These are phyloP conservation scores for Nitzschia putrida DNA, from an alignment of 108 stramenopile genomes.

Conservation along the genomic window DNA sequence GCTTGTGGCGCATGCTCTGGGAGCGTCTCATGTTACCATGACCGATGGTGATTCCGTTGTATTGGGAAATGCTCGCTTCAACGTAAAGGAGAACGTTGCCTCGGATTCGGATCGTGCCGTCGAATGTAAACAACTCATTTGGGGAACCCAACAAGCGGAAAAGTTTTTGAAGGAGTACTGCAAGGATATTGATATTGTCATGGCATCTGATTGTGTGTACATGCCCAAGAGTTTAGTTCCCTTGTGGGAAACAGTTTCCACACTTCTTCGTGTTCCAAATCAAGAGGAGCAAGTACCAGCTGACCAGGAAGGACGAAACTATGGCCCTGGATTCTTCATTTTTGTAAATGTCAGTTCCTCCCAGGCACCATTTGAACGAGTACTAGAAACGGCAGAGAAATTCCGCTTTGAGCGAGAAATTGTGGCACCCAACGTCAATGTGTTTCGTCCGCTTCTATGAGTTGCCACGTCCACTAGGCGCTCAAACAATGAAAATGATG, in stretches of 20 bases:
- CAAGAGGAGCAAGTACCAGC: not conserved
- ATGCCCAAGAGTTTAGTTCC: slow-evolving; percentile 32
- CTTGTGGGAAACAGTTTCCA: slow-evolving; percentile 29
- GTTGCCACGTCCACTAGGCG: too few species aligned
- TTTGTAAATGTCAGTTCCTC: slow-evolving; percentile 16
- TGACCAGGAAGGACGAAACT: not conserved
- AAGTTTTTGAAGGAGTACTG: not conserved
- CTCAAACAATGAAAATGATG: too few species aligned
- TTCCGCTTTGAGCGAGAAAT: not conserved
- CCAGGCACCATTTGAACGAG: slow-evolving; percentile 3
- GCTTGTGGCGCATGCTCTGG: slow-evolving; percentile 47
- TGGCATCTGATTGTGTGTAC: slow-evolving; percentile 33
- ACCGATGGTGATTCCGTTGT: slow-evolving; percentile 60
- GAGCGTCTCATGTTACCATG: slow-evolving; percentile 36
- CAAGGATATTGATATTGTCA: slow-evolving; percentile 2
- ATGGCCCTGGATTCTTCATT: not conserved
- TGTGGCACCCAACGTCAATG: slow-evolving; percentile 11
- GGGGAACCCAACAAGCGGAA: slow-evolving; percentile 28
- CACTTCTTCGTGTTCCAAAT: not conserved
- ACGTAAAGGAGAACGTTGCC: slow-evolving; percentile 34
- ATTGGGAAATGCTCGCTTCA: slow-evolving; percentile 44
- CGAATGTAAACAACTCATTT: slow-evolving; percentile 60
- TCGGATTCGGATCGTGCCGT: not conserved
- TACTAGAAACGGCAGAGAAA: not conserved
- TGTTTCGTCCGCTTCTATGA: slow-evolving; percentile 1